Conservation (phyloP, 2,329 filamentous ascomycete genomes). For the Clarireedia paspali region DNA sequence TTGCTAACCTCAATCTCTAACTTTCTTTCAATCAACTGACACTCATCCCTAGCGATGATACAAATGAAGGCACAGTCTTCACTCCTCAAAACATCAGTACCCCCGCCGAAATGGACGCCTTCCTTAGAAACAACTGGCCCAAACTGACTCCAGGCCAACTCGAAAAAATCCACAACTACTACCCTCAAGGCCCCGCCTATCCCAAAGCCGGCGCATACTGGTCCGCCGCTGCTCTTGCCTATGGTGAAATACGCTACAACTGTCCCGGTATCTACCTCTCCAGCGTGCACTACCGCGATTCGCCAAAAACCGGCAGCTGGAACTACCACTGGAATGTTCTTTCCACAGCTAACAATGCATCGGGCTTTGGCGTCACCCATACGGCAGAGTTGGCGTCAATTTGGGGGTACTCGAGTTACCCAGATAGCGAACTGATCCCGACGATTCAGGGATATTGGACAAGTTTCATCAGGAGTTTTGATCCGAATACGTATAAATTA, state of each 20-base stretch:
- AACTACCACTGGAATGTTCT: conserved; percentile 57
- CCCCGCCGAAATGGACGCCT: conserved; percentile 41
- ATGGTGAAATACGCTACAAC: conserved; percentile 58
- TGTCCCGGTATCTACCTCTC: conserved; percentile 52
- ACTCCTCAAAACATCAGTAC: conserved; percentile 42
- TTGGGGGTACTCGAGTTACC: conserved; percentile 44
- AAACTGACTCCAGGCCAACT: conserved; percentile 44
- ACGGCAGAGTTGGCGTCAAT: conserved; percentile 59
- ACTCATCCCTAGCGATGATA: conserved; percentile 38
- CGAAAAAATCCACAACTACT: conserved; percentile 43
- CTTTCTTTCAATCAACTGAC: not conserved
- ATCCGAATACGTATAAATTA: conserved; percentile 52
- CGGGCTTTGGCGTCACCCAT: conserved; percentile 57
- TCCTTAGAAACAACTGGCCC: conserved; percentile 52
- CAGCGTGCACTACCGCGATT: conserved; percentile 15
- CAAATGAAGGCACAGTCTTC: conserved; percentile 60
- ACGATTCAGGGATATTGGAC: conserved; percentile 65
- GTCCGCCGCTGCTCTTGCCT: conserved; percentile 48
- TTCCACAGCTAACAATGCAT: conserved; percentile 44
- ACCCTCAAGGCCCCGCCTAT: conserved; percentile 39
- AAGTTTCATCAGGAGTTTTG: conserved; percentile 57
- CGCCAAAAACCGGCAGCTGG: conserved; percentile 38
- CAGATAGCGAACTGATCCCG: conserved; percentile 28
- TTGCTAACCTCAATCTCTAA: not conserved
- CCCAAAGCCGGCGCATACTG: conserved; percentile 50